A percentile compares a stretch with the other conserved stretches of the same genome.
Conservation (phyloP, 768 basidiomycete genomes). For the Gymnopilus dilepis region DNA sequence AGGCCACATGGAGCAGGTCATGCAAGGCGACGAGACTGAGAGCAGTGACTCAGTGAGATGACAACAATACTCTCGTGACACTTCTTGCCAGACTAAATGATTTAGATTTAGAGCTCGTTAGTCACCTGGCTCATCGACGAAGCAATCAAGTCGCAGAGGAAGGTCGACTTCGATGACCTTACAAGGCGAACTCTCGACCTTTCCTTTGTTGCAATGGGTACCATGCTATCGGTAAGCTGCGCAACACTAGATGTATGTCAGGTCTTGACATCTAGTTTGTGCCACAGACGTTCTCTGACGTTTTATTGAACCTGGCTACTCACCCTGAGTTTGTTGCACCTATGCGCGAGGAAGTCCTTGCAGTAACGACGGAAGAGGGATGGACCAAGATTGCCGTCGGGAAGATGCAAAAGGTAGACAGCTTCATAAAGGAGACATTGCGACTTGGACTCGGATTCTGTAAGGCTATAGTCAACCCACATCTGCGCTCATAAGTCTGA, state of each 20-base stretch:
- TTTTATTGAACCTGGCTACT: neutral
- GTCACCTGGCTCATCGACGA: neutral
- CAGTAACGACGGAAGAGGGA: neutral
- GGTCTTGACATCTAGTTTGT: neutral
- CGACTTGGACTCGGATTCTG: neutral
- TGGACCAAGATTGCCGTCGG: neutral
- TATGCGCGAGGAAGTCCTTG: neutral
- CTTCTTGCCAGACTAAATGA: too few relatives aligned
- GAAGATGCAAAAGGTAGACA: conserved; percentile 2
- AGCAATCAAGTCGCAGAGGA: neutral
- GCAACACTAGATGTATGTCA: neutral
- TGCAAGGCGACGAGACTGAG: too few relatives aligned
- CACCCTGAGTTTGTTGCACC: neutral
- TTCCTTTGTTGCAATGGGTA: neutral
- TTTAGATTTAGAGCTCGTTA: neutral
- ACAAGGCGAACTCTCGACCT: neutral
- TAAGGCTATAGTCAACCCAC: neutral
- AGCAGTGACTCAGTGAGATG: too few relatives aligned
- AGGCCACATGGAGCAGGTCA: neutral
- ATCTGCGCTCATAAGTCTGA: neutral
- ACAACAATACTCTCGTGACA: too few relatives aligned
- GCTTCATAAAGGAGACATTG: neutral
- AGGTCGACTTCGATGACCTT: neutral
- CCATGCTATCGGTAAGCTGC: neutral
- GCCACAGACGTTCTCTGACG: neutral